Evolutionary conservation across 441 rosid species (phyloP), one percentile per base, ranked within the genome.

Genomic region (Isatis lusitanica): DNA sequence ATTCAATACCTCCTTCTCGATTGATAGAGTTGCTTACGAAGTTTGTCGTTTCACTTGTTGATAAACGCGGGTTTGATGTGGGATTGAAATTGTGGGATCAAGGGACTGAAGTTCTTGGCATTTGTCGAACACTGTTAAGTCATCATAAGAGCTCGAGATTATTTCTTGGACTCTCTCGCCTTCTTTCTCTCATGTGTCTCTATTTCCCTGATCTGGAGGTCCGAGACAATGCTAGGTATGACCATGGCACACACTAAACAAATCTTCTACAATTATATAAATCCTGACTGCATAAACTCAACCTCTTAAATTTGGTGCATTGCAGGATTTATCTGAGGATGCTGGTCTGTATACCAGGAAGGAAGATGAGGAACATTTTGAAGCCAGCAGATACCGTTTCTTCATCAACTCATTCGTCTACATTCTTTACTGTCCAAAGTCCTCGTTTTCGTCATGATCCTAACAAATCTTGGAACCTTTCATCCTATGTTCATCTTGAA

Each of bases 191-290:
- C 76, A 82, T 81, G 63, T 94, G 97, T 86, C 91, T 89, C 36
- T 90, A 87, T 75, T 92, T 87, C 75, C 99, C 99, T 60, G 98
- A 94, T 80, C 71, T 94, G 77, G 99, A 92, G 82, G 93, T 92
- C 68, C 90, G 98, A 33, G 98, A 92, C 80, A 83, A 81, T 78
- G 97, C 97, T 60, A 90, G 98, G 98, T 94, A 79, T 72, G 79
- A 55, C 73, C 47, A 16, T 9, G 40, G 44, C 68, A 28, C 67
- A 11, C 15, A 53, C 39, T 21, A 40, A 36, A 39, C 57, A 52
- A 6, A 64, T 28, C 6, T 70, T 57, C 6, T 1, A 9, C 10
- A 24, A 2, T 4, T 33, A 39, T 55, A 50, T 39, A 13, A 51
- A 59, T 63, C n/a, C 8, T 5, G 17, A 61, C 61, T 70, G 46